Evolutionary conservation across 2,329 filamentous ascomycete species (phyloP), one percentile per base, ranked within the genome.

Genomic region (Aureobasidium leucospermi): DNA sequence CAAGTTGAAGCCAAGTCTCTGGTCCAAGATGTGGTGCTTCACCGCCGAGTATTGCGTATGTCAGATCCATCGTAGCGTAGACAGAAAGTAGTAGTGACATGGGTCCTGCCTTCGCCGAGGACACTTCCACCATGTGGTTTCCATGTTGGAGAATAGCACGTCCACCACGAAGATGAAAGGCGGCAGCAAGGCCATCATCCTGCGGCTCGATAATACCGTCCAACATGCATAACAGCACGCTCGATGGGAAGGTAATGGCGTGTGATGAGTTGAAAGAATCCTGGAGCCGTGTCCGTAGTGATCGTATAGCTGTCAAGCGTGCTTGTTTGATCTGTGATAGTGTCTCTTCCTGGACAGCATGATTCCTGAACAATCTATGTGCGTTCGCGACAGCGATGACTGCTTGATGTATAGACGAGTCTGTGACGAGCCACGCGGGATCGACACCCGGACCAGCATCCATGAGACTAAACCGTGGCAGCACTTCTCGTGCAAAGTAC

Each of bases 381-480:
- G 49, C 49, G 15, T 53, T 53, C 11, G 49, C 49, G 38, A 53
- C 49, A 32, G 49, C 49, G 8, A 53, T 53, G 28, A 53, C 38
- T 15, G 49, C 49, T 31, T 53, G 49, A 29, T 53, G 36, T 5
- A 53, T 53, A 1, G 38, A 53, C 11, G 49, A 31, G 13, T 53
- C 49, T 2, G 49, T 28, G 3, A 53, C 38, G 32, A 53, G 49
- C 49, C 49, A 53, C 16, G 49, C 49, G 23, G 49, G 49, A 39
- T 53, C 49, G 9, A 53, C 38, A 3, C 38, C 38, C 2, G 28
- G 49, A 29, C 49, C 49, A 6, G 8, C 38, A 32, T 53, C 49
- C 49, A 53, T 41, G 15, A 53, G 10, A 32, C 49, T 53, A 4
- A 41, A 53, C 5, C 49, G 38, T 23, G 49, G 49, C 8, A 53